Conservation (phyloP, 345 rosid species). For the Litchi chinensis region DNA sequence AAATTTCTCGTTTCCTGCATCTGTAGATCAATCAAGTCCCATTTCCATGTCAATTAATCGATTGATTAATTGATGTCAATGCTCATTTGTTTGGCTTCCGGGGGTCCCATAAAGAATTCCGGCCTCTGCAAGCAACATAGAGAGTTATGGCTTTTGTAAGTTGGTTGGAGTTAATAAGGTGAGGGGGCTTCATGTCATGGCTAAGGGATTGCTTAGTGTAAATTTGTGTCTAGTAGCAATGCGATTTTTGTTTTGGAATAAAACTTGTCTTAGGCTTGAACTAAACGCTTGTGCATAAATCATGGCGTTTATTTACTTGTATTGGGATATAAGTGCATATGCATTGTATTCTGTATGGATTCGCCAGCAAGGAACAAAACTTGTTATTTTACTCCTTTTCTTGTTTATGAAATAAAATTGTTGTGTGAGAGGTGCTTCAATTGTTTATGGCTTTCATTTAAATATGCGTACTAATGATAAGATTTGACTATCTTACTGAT, state of each 20-base stretch:
- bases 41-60: neutral
- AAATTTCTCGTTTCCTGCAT: conserved; percentile 35
- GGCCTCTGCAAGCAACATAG: neutral
- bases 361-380: neutral
- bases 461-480: no score
- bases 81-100: neutral
- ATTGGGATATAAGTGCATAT: neutral
- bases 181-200: neutral
- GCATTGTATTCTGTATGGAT: neutral
- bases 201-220: neutral
- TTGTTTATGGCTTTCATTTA: neutral
- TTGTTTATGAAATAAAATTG: neutral
- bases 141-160: neutral
- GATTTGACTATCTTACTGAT: no score
- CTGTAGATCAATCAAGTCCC: conserved; percentile 10
- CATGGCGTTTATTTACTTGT: neutral
- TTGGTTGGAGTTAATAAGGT: conserved; percentile 3
- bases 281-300: conserved; percentile 1
- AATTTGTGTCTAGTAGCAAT: neutral
- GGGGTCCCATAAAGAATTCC: no score
- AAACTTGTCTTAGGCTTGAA: neutral
- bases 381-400: neutral
- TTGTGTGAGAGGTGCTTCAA: neutral
- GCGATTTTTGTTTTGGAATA: neutral
- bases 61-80: neutral